Evolutionary conservation across 2,329 filamentous ascomycete genomes (phyloP), one percentile per base, ranked within the genome.

Genomic region (Fusarium annulatum): DNA sequence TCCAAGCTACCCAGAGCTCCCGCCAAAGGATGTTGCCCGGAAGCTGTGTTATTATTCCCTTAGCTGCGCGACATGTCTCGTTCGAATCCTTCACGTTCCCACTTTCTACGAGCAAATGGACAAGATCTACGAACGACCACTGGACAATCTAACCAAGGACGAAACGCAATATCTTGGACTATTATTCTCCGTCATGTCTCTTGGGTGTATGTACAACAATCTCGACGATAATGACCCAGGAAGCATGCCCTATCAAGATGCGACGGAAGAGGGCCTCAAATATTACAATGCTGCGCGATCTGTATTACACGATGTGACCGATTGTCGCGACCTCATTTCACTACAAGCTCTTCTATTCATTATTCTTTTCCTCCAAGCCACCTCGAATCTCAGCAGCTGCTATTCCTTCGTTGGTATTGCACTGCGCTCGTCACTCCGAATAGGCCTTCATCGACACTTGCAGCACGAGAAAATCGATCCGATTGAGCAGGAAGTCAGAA

Each of bases 361-460:
- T 88, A 92, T 95, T 55, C 84, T 96, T 6, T 96, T 95, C 78
- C 86, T 96, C 2, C 94, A 96, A 78, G 90, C 92, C 5, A 93
- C 94, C 4, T 93, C 93, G 15, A 94, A 94, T 78, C 84, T 96
- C 36, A 93, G 91, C 78, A 92, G 91, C 15, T 96, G 93, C 79
- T 96, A 96, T 81, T 90, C 93, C 0, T 95, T 94, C 75, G 88
- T 96, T 53, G 93, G 93, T 11, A 92, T 96, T 76, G 93, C 93
- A 5, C 84, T 95, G 55, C 89, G 93, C 57, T 92, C 92, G 11
- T 90, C 92, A n/a, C 82, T 96, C 39, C 89, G 93, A 34, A 91
- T 96, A 83, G 94, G 94, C 12, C 85, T 96, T 33, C 94, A 96
- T 80, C 91, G 94, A 59, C 89, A 93, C 67, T 83, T 96, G 10